Base-by-base conservation (phyloP, 306 rosid species). In the Quercus mongolica region DNA sequence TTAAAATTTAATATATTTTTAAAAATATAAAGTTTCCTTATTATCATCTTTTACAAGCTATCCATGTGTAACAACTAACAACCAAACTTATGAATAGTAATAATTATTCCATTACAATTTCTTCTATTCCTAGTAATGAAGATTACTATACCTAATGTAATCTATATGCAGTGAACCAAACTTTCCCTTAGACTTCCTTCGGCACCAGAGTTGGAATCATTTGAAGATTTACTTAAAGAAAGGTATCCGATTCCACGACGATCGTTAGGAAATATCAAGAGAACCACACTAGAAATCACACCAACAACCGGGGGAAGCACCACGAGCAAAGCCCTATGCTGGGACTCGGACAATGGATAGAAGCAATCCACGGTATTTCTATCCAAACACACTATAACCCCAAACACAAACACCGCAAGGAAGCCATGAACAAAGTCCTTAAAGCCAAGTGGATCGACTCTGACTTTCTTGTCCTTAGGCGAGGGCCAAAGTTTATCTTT, bases 201-300 rank as follows among this genome's bases (percentile, higher is more conserved):
- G 8, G 9, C 9, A 35, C 41, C 41, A 35, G 41, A 35, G 9
- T 6, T 6, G 41, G 41, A 35, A 35, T 82, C 69, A 1, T 62
- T 19, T 7, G 87, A 14, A 67, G 80, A 14, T 30, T 46, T 56
- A 30, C 86, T 84, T 54, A 77, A 5, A 64, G 85, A 20, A 56
- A 87, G 83, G 54, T 92, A 92, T 4, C 98, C 98, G 65, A 94
- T 89, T 52, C 98, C 98, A 64, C 88, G 92, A 55, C 98, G 97
- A 44, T 20, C 76, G 51, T 75, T 85, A 0, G 98, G 98, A 49
- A 88, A 92, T 13, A 84, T 0, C 64, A 87, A 71, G 69, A 94
- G 92, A 15, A 86, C 85, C 0, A 83, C 11, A n/a, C 97, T 80
- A 6, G 98, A 57, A 69, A 84, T 76, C 5, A 5, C 79, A 1